Conservation (phyloP, 176 grass and related monocot species). For the Aegilops sharonensis region DNA sequence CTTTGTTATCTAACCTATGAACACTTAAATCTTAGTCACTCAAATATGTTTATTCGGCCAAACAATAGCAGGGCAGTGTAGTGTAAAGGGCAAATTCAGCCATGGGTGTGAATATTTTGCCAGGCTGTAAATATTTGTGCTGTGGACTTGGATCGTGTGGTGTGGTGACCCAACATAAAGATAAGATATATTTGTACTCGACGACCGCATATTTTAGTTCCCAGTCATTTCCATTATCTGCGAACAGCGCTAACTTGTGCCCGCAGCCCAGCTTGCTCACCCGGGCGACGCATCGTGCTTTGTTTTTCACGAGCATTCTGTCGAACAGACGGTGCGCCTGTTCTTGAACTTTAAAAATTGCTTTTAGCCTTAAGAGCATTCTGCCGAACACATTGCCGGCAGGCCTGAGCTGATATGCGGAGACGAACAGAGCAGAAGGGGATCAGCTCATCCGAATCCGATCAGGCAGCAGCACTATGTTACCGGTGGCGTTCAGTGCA, state of each 20-base stretch:
- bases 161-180: neutral
- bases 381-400: constrained; percentile 15
- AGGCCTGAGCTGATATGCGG: neutral
- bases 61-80: neutral
- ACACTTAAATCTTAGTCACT: neutral
- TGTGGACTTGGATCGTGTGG: neutral
- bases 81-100: constrained; percentile 16
- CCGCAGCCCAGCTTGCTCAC: neutral
- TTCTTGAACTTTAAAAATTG: neutral
- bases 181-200: neutral
- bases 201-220: neutral
- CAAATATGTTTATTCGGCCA: neutral
- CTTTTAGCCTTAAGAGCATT: neutral
- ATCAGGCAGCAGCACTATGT: neutral
- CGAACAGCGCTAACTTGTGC: neutral
- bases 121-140: constrained; percentile 7
- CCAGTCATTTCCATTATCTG: neutral
- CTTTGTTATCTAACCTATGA: constrained; percentile 36
- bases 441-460: neutral
- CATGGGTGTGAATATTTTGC: constrained; percentile 27
- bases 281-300: neutral
- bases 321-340: neutral
- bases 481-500: neutral
- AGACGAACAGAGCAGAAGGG: neutral
- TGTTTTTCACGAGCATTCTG: neutral